Evolutionary conservation across 495 filamentous ascomycete species (phyloP), one percentile per base, ranked within the genome.

Genomic region (Daldinia vernicosa): DNA sequence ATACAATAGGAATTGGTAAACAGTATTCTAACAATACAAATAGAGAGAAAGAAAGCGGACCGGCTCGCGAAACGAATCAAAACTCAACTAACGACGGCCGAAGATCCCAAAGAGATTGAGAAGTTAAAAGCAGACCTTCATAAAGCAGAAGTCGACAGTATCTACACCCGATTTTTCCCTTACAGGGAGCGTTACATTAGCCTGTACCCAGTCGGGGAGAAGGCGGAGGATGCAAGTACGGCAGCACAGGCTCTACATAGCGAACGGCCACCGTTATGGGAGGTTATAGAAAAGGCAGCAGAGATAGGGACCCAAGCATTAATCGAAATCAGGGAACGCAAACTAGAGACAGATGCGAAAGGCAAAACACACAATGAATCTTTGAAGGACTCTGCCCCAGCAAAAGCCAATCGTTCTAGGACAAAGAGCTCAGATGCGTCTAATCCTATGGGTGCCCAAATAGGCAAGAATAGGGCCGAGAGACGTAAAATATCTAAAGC

Each of bases 121-220:
- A 78, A 77, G 11, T 74, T 91, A 39, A 78, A 87, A 50, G 70
- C 78, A 28, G 84, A 89, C 60, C 83, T 97, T 33, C 90, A 94
- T 69, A 79, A 80, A 14, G 90, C 91, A 6, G 86, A 91, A 64
- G 88, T 98, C 15, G 93, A 97, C 74, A 79, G 95, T 62, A 93
- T 94, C 75, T 99, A 99, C 74, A 89, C 93, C 0, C 86, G 90
- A 50, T 94, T 92, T 80, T 93, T 88, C 74, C 95, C 95, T 5
- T 87, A 93, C 43, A 84, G 86, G 64, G 89, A 93, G 74, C 88
- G 89, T 68, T 99, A 99, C 80, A 81, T 91, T 61, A 89, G 92
- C 19, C 80, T 98, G 5, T 98, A 92, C 74, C 86, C 65, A 69
- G 91, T 64, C 22, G 70, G 57, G 4, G 61, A 71, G 27, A 70